Percentiles rank a stretch among this genome's conserved stretches.
These are phyloP conservation scores for Aechmea fasciata DNA, from an alignment of 176 grass and related monocot genomes.

Conservation along the genomic window DNA sequence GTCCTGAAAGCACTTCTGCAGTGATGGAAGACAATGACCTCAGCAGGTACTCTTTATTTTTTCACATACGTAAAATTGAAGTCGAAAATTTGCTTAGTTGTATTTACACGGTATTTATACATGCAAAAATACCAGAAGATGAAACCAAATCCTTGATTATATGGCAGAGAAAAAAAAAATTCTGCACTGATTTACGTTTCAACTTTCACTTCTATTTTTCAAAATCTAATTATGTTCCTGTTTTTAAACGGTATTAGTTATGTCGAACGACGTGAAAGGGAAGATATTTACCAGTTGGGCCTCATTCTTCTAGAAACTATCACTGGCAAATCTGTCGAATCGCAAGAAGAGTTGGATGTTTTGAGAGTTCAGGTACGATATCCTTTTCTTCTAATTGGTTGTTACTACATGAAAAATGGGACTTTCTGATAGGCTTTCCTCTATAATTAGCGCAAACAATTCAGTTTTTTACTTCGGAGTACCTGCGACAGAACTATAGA, in stretches of 20 bases:
- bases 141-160: background rate
- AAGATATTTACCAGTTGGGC: conserved; percentile 81
- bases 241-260: conserved; percentile 15
- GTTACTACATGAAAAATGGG: background rate
- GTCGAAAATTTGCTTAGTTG: background rate
- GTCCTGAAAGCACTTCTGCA: conserved; percentile 1
- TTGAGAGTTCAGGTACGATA: conserved; percentile 52
- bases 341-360: conserved; percentile 45
- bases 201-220: background rate
- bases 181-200: background rate
- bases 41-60: background rate
- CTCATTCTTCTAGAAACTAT: conserved; percentile 76
- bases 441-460: too few species aligned
- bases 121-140: background rate
- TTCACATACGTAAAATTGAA: background rate
- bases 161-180: background rate
- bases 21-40: background rate
- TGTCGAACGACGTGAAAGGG: conserved; percentile 44
- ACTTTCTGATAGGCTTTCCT: too few species aligned
- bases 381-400: background rate
- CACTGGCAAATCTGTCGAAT: conserved; percentile 48
- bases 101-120: background rate
- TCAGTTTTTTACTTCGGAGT: too few species aligned
- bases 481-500: too few species aligned
- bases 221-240: background rate